These are phyloP conservation scores for Vigna reflexopilosa DNA, from an alignment of 306 rosid genomes.

Conservation along the genomic window DNA sequence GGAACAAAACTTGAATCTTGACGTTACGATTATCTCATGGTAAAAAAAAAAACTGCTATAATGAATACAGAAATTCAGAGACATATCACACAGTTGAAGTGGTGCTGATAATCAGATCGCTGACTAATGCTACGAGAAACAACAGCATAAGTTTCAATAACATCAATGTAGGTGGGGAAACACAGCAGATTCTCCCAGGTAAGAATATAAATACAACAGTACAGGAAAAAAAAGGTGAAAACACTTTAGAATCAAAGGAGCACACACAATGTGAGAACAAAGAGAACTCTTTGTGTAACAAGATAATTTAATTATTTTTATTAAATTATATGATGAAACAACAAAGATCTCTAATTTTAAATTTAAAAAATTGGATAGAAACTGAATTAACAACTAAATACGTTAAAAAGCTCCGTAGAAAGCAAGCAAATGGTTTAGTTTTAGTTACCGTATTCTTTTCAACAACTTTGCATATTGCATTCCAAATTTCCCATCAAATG, in stretches of 20 bases:
- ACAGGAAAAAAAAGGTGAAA: not conserved
- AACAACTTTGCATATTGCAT: not conserved
- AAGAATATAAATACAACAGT: constrained; percentile 31
- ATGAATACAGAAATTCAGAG: not conserved
- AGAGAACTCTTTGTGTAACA: not conserved
- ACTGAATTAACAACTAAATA: constrained; percentile 18
- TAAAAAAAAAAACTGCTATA: not conserved
- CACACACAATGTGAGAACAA: not conserved
- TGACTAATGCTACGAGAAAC: constrained; percentile 29
- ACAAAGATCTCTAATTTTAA: not conserved
- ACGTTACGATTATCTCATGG: not conserved
- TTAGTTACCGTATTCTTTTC: not conserved
- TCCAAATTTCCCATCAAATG: not conserved
- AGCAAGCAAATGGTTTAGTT: not conserved
- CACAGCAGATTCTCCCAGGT: not conserved
- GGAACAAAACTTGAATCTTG: constrained; percentile 14
- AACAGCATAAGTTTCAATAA: not conserved
- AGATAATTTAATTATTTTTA: not conserved
- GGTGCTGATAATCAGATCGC: not conserved
- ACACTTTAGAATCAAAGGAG: constrained; percentile 21
- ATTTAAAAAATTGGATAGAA: not conserved
- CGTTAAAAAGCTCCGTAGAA: not conserved
- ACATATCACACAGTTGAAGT: not conserved
- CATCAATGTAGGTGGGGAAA: not conserved
- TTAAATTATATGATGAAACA: not conserved